Percentiles rank a stretch among this genome's conserved stretches.
phyloP scores from a whole-genome alignment of 2,329 filamentous ascomycete species.

The Colletotrichum cordylinicola region DNA sequence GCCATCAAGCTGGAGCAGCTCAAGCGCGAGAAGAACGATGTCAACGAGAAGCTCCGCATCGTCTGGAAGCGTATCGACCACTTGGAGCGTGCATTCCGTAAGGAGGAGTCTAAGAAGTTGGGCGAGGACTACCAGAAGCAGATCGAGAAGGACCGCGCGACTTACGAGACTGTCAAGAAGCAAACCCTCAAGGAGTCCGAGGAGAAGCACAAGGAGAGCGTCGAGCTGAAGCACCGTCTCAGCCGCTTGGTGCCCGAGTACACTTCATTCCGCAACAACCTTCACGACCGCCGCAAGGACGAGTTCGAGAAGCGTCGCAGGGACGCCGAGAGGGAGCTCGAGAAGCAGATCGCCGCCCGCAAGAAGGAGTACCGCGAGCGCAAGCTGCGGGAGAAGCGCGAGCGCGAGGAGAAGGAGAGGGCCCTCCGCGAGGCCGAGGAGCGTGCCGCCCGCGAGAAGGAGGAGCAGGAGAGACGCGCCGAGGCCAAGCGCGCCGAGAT shows the following conservation, averaged over 20 bases:
- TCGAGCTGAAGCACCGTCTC: constrained; percentile 93
- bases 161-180: constrained; percentile 80
- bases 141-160: constrained; percentile 75
- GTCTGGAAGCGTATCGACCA: constrained; percentile 97
- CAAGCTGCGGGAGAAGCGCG: constrained; percentile 81
- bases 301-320: constrained; percentile 96
- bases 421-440: constrained; percentile 85
- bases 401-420: constrained; percentile 84
- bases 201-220: constrained; percentile 88
- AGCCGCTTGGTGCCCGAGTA: constrained; percentile 84
- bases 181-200: constrained; percentile 83
- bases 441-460: constrained; percentile 78
- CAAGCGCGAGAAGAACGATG: constrained; percentile 97
- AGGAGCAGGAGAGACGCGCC: constrained; percentile 80
- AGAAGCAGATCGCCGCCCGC: constrained; percentile 87
- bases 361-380: constrained; percentile 88
- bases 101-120: constrained; percentile 94
- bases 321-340: constrained; percentile 89
- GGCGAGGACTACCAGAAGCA: constrained; percentile 85
- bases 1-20: constrained; percentile 94
- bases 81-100: constrained; percentile 93
- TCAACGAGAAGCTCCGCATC: constrained; percentile 87
- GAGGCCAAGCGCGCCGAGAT: constrained; percentile 80
- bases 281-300: constrained; percentile 87
- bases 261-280: constrained; percentile 80